Percentiles rank a stretch among this genome's conserved stretches.
These are phyloP conservation scores for Dendrothele bispora DNA, from an alignment of 768 basidiomycete species.

Conservation along the genomic window DNA sequence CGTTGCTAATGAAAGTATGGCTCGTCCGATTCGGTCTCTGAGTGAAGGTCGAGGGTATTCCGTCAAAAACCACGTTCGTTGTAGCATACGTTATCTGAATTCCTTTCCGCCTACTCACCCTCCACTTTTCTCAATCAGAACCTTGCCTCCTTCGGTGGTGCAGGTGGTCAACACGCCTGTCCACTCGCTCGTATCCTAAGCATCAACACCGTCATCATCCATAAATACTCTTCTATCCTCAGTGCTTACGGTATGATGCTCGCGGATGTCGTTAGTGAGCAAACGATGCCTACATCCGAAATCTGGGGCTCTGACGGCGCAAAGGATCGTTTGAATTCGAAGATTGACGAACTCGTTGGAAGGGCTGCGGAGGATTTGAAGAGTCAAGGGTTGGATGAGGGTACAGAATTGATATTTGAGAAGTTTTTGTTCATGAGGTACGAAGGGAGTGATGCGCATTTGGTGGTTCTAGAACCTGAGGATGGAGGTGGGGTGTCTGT, in stretches of 20 bases:
- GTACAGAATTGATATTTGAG: too few relatives aligned
- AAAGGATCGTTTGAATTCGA: too few relatives aligned
- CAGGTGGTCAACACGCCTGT: constrained; percentile 65
- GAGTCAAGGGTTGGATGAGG: too few relatives aligned
- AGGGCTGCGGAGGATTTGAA: constrained; percentile 44
- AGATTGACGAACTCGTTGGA: not conserved
- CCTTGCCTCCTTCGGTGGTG: constrained; percentile 59
- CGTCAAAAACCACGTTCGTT: too few relatives aligned
- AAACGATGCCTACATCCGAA: not conserved
- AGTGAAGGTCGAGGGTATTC: too few relatives aligned
- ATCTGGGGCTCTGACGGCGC: too few relatives aligned
- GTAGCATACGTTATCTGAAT: too few relatives aligned
- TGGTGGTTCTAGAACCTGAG: constrained; percentile 55
- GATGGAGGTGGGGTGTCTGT: constrained; percentile 35
- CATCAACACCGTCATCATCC: constrained; percentile 62
- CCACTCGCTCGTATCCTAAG: constrained; percentile 62
- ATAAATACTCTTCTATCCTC: constrained; percentile 65
- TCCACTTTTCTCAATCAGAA: constrained; percentile 30
- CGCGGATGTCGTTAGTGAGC: constrained; percentile 36
- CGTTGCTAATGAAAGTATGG: too few relatives aligned
- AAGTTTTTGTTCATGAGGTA: too few relatives aligned
- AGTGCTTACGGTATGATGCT: constrained; percentile 70
- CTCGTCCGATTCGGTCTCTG: too few relatives aligned
- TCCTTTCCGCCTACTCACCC: too few relatives aligned
- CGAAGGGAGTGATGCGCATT: constrained; percentile 67